Conservation (phyloP, 305 asterid genomes). For the Fraxinus baroniana region DNA sequence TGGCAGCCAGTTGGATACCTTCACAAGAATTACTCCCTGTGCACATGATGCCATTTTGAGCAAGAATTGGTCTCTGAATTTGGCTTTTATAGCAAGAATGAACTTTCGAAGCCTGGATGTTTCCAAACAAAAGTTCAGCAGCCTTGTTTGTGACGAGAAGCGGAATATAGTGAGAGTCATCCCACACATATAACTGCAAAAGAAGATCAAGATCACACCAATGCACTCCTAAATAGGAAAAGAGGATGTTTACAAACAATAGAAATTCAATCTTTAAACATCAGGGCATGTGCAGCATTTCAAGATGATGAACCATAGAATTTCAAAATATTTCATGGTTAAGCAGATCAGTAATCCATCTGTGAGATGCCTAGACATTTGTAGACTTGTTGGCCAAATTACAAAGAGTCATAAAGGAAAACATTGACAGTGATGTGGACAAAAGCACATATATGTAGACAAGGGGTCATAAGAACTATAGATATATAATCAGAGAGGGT, state of each 20-base stretch:
- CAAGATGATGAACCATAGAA: slow-evolving; percentile 7
- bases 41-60: neutral
- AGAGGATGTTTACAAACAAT: neutral
- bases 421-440: neutral
- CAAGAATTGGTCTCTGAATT: slow-evolving; percentile 16
- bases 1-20: neutral
- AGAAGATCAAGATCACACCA: slow-evolving; percentile 4
- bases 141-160: slow-evolving; percentile 57
- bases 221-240: neutral
- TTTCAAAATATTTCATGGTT: neutral
- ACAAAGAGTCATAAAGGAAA: neutral
- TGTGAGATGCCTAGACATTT: neutral
- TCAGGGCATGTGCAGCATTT: neutral
- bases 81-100: slow-evolving; percentile 41
- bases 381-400: neutral
- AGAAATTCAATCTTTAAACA: neutral
- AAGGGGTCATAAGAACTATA: neutral
- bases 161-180: slow-evolving; percentile 53
- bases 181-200: slow-evolving; percentile 72
- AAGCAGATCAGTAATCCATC: neutral
- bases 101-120: slow-evolving; percentile 57
- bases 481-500: neutral
- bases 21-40: neutral
- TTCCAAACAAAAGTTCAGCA: slow-evolving; percentile 61
- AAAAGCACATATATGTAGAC: neutral